These are phyloP conservation scores for Wickerhamomyces hampshirensis DNA, from an alignment of 805 yeast genomes.

Conservation along the genomic window DNA sequence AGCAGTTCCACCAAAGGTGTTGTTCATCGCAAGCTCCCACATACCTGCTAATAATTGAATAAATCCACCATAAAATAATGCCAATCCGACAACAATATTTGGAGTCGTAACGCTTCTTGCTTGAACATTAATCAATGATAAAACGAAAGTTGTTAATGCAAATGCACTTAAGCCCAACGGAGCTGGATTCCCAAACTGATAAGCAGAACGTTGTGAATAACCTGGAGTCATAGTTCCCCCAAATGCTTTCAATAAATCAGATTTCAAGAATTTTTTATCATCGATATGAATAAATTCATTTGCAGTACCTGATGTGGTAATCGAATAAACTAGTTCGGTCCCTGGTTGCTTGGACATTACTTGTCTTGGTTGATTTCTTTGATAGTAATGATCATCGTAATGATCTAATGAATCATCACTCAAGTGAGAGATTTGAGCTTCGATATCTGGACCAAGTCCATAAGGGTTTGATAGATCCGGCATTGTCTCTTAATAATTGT, in stretches of 20 bases:
- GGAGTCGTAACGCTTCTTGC: slow-evolving; percentile 55
- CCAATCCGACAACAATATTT: slow-evolving; percentile 54
- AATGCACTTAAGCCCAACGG: slow-evolving; percentile 60
- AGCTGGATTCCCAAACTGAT: slow-evolving; percentile 58
- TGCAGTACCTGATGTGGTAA: slow-evolving; percentile 24
- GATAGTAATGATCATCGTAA: slow-evolving; percentile 10
- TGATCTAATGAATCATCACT: slow-evolving; percentile 11
- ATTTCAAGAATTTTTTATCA: slow-evolving; percentile 29
- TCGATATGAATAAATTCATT: slow-evolving; percentile 23
- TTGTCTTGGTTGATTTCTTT: slow-evolving; percentile 7
- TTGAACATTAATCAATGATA: slow-evolving; percentile 47
- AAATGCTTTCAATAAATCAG: slow-evolving; percentile 51
- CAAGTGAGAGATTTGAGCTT: slow-evolving; percentile 18
- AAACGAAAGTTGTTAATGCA: slow-evolving; percentile 59
- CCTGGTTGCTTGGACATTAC: slow-evolving; percentile 8
- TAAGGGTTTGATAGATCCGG: neutral
- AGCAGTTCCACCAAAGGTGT: slow-evolving; percentile 58
- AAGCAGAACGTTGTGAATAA: slow-evolving; percentile 39
- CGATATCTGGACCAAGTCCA: slow-evolving; percentile 13
- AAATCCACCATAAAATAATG: slow-evolving; percentile 60
- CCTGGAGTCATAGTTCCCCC: slow-evolving; percentile 76
- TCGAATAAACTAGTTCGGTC: slow-evolving; percentile 15
- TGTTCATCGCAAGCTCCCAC: slow-evolving; percentile 63
- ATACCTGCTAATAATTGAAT: slow-evolving; percentile 59
- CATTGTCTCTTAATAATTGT: too few species aligned